phyloP scores from a whole-genome alignment of 1,139 yeast species.

The Blastobotrys ciferrii region DNA sequence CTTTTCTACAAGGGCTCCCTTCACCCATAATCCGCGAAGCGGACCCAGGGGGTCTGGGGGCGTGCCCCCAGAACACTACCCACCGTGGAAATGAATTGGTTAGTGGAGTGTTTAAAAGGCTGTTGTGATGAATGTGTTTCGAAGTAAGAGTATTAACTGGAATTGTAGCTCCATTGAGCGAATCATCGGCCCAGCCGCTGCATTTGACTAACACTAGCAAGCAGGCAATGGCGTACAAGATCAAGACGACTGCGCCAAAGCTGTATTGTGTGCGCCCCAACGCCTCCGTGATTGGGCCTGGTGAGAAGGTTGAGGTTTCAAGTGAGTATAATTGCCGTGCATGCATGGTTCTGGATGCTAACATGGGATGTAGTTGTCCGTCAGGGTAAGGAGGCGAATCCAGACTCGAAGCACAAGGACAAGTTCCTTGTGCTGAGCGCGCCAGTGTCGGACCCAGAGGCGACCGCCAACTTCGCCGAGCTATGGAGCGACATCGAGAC shows the following conservation, averaged over 20 bases:
- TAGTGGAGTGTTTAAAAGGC: too few relatives aligned
- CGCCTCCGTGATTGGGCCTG: conserved; percentile 77
- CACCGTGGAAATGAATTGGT: too few relatives aligned
- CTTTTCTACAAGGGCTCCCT: too few relatives aligned
- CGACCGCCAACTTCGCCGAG: conserved; percentile 50
- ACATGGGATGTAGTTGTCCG: conserved; percentile 50
- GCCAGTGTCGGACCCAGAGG: conserved; percentile 54
- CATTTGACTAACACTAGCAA: conserved; percentile 63
- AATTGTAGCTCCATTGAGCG: conserved; percentile 59
- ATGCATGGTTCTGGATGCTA: not conserved
- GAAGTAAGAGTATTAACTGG: too few relatives aligned
- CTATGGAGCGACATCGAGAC: conserved; percentile 72
- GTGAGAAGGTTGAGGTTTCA: conserved; percentile 67
- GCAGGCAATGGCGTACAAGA: conserved; percentile 78
- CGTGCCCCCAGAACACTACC: too few relatives aligned
- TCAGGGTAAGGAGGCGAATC: conserved; percentile 75
- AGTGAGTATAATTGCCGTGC: conserved; percentile 29
- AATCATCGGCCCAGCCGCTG: conserved; percentile 68
- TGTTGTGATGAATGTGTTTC: too few relatives aligned
- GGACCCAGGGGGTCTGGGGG: too few relatives aligned
- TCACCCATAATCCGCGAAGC: too few relatives aligned
- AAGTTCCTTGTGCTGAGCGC: conserved; percentile 87
- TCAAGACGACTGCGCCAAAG: conserved; percentile 97
- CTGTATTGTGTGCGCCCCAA: conserved; percentile 95
- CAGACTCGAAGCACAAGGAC: conserved; percentile 79